A percentile compares a stretch with the other conserved stretches of the same genome.
Conservation (phyloP, 2,329 filamentous ascomycete species). For the Cladosporium phlei region DNA sequence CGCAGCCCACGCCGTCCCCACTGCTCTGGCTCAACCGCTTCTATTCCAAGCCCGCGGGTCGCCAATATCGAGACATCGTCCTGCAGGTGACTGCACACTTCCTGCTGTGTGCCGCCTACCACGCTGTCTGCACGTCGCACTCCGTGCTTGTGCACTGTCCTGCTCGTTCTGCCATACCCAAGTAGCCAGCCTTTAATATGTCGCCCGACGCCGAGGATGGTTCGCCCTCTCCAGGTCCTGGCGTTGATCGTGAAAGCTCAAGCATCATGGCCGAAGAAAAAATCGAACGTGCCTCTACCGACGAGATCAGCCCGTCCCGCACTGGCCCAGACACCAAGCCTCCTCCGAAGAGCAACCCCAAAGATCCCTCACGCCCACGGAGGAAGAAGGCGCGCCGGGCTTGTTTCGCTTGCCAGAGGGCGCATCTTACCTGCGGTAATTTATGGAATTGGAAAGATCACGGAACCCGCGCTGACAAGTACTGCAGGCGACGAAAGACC, state of each 20-base stretch:
- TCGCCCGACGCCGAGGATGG: conserved; percentile 46
- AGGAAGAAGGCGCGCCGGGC: conserved; percentile 94
- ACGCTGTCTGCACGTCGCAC: conserved; percentile 10
- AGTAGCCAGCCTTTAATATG: conserved; percentile 37
- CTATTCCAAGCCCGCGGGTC: conserved; percentile 13
- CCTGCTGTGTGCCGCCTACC: conserved; percentile 12
- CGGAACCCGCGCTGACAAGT: conserved; percentile 24
- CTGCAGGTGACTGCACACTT: conserved; percentile 9
- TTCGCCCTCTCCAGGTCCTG: conserved; percentile 45
- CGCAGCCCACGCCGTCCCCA: conserved; percentile 6
- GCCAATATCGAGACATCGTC: conserved; percentile 5
- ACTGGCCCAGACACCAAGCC: conserved; percentile 33
- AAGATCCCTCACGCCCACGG: conserved; percentile 82
- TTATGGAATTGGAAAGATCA: conserved; percentile 25
- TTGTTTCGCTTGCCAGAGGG: conserved; percentile 94
- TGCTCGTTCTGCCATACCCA: conserved; percentile 10
- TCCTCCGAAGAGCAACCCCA: conserved; percentile 51
- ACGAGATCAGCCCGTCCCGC: conserved; percentile 33
- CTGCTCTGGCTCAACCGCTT: conserved; percentile 10
- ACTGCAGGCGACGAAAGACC: conserved; percentile 83
- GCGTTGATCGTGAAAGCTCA: conserved; percentile 34
- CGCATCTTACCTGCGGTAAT: conserved; percentile 97
- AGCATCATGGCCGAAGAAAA: conserved; percentile 43
- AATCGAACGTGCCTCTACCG: conserved; percentile 34
- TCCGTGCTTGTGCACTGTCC: conserved; percentile 6